Conservation (phyloP, 192 early-diverging fungal species). For the Allomyces macrogynus region DNA sequence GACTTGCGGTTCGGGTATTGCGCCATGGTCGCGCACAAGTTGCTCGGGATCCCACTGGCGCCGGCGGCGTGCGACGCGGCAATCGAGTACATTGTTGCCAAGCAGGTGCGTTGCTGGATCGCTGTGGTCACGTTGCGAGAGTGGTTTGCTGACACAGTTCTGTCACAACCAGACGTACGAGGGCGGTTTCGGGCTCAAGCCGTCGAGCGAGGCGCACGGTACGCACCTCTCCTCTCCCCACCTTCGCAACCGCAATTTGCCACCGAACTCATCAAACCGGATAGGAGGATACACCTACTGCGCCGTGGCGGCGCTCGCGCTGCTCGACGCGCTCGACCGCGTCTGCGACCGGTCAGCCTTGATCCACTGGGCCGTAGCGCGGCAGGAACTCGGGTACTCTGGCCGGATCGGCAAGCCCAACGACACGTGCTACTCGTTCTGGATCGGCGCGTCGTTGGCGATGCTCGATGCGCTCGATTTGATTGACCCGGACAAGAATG, state of each 20-base stretch:
- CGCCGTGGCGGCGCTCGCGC: slow-evolving; percentile 55
- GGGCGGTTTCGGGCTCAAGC: slow-evolving; percentile 53
- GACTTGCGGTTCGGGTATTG: slow-evolving; percentile 87
- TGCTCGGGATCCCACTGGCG: slow-evolving; percentile 67
- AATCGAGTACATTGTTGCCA: slow-evolving; percentile 33
- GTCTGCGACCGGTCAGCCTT: slow-evolving; percentile 6
- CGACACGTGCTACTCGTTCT: slow-evolving; percentile 96
- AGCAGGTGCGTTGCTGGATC: slow-evolving; percentile 15
- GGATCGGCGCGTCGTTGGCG: slow-evolving; percentile 72
- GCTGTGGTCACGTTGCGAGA: background rate
- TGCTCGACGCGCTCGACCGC: slow-evolving; percentile 34
- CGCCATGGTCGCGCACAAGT: slow-evolving; percentile 57
- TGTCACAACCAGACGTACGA: slow-evolving; percentile 36
- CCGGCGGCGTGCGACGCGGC: slow-evolving; percentile 47
- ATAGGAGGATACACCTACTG: slow-evolving; percentile 74
- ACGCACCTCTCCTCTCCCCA: background rate
- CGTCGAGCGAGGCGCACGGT: slow-evolving; percentile 68
- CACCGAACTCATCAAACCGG: background rate
- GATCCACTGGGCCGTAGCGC: slow-evolving; percentile 53
- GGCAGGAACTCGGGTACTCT: slow-evolving; percentile 73
- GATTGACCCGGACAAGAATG: slow-evolving; percentile 29
- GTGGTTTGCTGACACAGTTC: background rate
- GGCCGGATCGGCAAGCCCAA: slow-evolving; percentile 67
- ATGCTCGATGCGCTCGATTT: slow-evolving; percentile 38
- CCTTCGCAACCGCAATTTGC: background rate